Evolutionary conservation across 1,284 basidiomycete genomes (phyloP), one percentile per base, ranked within the genome.

Genomic region (Trametes versicolor): DNA sequence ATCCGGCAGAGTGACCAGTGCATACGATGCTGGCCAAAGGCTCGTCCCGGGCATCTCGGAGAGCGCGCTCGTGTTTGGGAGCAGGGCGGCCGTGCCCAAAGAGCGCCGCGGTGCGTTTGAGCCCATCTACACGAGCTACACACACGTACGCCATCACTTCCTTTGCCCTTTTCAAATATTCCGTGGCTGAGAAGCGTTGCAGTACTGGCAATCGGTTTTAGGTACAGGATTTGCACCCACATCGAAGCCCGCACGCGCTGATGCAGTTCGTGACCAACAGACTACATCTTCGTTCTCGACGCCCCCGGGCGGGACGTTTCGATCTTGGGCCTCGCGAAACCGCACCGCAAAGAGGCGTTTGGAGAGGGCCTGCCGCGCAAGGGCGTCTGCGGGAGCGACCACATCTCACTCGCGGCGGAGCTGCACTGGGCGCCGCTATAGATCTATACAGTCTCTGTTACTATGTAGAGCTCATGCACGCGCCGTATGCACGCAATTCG

Each of bases 381-480:
- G 69, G 88, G 87, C 19, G 83, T 96, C 29, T 93, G 91, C 70
- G 93, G 93, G 12, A 95, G 93, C 72, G 96, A 98, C 77, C 96
- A 98, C 75, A 82, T 96, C 64, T 91, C 92, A 1, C 83, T 98
- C 12, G 88, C 86, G 48, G 85, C 83, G 6, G 86, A 91, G 32
- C 73, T 79, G 82, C 63, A 73, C 55, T 78, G 80, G 80, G 73
- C 70, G 13, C 47, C 70, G 8, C 15, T n/a, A 23, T 66, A 61
- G 61, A 2, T 6, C 12, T 23, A 37, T 23, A 15, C n/a, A 64
- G 41, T 25, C 52, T 23, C 7, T 17, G 49, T 37, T 19, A 17
- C n/a, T 25, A 34, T n/a, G 36, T 15, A 4, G 34, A 27, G 19
- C 19, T 12, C 45, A 25, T 7, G 19, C 32, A 23, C 12, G 23